Percentiles rank a stretch among this genome's conserved stretches.
These are phyloP conservation scores for Leucosporidium creatinivorum DNA, from an alignment of 768 basidiomycete species.

Conservation along the genomic window DNA sequence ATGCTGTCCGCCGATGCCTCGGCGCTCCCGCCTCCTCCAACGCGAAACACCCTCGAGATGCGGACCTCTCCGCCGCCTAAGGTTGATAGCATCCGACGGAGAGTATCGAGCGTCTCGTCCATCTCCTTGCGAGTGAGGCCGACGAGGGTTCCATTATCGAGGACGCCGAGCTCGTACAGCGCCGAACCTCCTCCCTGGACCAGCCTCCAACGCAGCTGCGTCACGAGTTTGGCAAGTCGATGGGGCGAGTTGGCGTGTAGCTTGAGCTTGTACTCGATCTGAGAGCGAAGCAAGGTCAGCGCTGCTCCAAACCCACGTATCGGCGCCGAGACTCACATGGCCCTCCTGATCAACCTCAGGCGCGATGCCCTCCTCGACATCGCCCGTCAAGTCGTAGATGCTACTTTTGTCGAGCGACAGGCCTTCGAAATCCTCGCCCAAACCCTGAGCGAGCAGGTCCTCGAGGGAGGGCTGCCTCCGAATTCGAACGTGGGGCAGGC, in stretches of 20 bases:
- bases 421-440: not conserved
- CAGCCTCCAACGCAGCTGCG: slow-evolving; percentile 91
- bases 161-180: slow-evolving; percentile 71
- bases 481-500: not conserved
- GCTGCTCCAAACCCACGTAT: too few relatives aligned
- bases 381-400: not conserved
- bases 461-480: not conserved
- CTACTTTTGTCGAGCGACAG: slow-evolving; percentile 1
- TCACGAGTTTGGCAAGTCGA: slow-evolving; percentile 58
- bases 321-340: not conserved
- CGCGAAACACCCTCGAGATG: slow-evolving; percentile 16
- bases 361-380: not conserved
- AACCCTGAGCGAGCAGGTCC: not conserved
- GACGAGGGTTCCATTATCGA: slow-evolving; percentile 78
- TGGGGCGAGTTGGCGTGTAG: slow-evolving; percentile 31
- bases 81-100: slow-evolving; percentile 89
- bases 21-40: slow-evolving; percentile 2
- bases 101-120: slow-evolving; percentile 70
- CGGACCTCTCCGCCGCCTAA: slow-evolving; percentile 53
- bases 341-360: slow-evolving; percentile 2
- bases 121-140: slow-evolving; percentile 66
- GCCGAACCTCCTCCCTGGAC: slow-evolving; percentile 77
- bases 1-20: not conserved
- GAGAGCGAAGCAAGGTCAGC: not conserved
- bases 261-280: slow-evolving; percentile 31